Evolutionary conservation across 345 rosid genomes (phyloP), one percentile per base, ranked within the genome.

Genomic region (Brassica rapa): DNA sequence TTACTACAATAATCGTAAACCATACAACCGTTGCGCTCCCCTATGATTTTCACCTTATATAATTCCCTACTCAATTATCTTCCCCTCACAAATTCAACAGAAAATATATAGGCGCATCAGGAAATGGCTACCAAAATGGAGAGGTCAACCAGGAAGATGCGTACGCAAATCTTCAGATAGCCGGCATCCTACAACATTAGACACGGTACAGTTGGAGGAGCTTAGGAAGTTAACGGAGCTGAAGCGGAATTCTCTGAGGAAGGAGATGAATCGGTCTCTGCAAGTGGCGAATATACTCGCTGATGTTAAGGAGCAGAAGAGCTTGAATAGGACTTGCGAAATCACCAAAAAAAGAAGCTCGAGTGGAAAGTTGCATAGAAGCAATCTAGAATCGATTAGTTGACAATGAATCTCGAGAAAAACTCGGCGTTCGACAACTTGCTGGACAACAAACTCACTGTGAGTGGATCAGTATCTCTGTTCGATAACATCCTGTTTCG

Each of bases 241-340:
- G 6, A 94, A 92, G 68, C 86, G 91, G 7, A 83, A 81, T 73
- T 92, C 89, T 68, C 46, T 88, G 5, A 89, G 85, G 79, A 89
- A 87, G 3, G 90, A 91, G 10, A 84, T 94, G 62, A 88, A 92
- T 77, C 85, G 89, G 4, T 92, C 97, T 0, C 97, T 97, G 0
- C 98, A 92, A 12, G 95, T 92, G 5, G 89, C 97, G 3, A 49
- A 88, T 64, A 89, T 94, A 91, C 82, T 94, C 0, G 97, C 98
- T 2, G 98, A 94, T 88, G 86, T 94, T 73, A 97, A 91, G 11
- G 97, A 94, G 60, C 98, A 94, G 64, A 97, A 94, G 88, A 86
- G 95, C 68, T 77, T 32, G 79, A 89, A 89, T 88, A 89, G 81
- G 82, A 95, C 94, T 11, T 95, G 85, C 68, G 98, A 85, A 83